These are phyloP conservation scores for Sugiyamaella smithiae DNA, from an alignment of 805 yeast genomes.

Conservation along the genomic window DNA sequence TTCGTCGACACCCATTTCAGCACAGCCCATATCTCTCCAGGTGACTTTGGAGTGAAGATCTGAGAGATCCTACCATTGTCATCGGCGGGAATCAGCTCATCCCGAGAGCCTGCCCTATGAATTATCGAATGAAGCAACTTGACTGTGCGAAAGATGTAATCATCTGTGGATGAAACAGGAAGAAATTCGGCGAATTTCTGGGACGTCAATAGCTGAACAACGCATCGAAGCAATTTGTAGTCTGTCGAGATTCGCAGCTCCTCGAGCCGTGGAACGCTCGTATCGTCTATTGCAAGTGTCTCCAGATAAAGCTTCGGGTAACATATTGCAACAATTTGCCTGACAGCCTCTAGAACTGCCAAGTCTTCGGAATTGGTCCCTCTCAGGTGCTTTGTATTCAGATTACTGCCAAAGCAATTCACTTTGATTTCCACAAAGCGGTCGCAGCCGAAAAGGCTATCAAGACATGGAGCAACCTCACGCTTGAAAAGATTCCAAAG, in stretches of 20 bases:
- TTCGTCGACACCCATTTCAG: neutral
- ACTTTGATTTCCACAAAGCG: slow-evolving; percentile 22
- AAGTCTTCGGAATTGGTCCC: slow-evolving; percentile 22
- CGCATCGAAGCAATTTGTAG: slow-evolving; percentile 30
- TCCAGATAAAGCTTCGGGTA: slow-evolving; percentile 21
- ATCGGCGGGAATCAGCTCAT: neutral
- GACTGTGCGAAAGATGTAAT: slow-evolving; percentile 12
- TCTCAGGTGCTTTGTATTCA: slow-evolving; percentile 8
- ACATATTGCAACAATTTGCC: slow-evolving; percentile 28
- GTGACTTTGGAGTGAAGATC: too few species aligned
- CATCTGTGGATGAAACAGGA: slow-evolving; percentile 22
- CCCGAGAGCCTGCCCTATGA: neutral
- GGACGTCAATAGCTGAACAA: slow-evolving; percentile 21
- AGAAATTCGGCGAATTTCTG: slow-evolving; percentile 19
- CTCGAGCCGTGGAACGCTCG: slow-evolving; percentile 26
- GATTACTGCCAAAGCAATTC: neutral
- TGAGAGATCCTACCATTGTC: too few species aligned
- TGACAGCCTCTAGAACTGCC: slow-evolving; percentile 34
- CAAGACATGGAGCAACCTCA: slow-evolving; percentile 27
- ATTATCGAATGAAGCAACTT: slow-evolving; percentile 19
- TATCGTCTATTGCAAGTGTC: slow-evolving; percentile 23
- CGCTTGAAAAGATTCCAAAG: slow-evolving; percentile 24
- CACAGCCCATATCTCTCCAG: neutral
- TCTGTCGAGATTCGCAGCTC: slow-evolving; percentile 34
- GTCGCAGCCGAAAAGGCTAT: slow-evolving; percentile 26